A percentile compares a stretch with the other conserved stretches of the same genome.
Evolutionary conservation across 176 grass and related monocot genomes (phyloP).

Genomic region (Areca catechu): DNA sequence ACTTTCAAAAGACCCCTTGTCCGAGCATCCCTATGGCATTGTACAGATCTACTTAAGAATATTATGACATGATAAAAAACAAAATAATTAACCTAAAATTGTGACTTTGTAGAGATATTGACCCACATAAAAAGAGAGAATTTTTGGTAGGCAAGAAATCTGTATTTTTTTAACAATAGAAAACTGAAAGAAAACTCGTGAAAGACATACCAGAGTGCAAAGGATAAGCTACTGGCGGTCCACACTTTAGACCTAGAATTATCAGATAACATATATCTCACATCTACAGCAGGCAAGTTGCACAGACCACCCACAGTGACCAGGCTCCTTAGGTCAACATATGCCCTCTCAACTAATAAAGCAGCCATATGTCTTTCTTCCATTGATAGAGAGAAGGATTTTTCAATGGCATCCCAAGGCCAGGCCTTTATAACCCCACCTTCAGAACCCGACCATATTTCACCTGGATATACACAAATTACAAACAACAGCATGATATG

Average conservation of each 20-base stretch:
- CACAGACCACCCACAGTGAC: conserved; percentile 73
- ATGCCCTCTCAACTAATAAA: conserved; percentile 78
- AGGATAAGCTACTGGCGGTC: conserved; percentile 65
- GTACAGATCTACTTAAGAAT: too few species aligned
- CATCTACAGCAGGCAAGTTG: conserved; percentile 59
- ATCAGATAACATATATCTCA: conserved; percentile 71
- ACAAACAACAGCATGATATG: conserved; percentile 29
- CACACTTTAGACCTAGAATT: conserved; percentile 71
- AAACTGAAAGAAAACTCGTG: not conserved
- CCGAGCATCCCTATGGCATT: conserved; percentile 63
- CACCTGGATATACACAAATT: conserved; percentile 47
- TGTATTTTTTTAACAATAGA: too few species aligned
- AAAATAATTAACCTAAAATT: too few species aligned
- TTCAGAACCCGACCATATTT: conserved; percentile 94
- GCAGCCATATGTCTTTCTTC: conserved; percentile 92
- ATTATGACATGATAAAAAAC: too few species aligned
- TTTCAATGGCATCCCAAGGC: conserved; percentile 83
- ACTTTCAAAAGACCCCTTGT: conserved; percentile 89
- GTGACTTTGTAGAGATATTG: too few species aligned
- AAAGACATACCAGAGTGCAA: conserved; percentile 71
- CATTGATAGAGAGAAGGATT: conserved; percentile 60
- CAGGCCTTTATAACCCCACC: conserved; percentile 74
- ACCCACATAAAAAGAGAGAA: too few species aligned
- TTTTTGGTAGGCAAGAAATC: too few species aligned
- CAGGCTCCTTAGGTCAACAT: conserved; percentile 75